phyloP scores from a whole-genome alignment of 1,284 basidiomycete species.

The Fomitiporia mediterranea region DNA sequence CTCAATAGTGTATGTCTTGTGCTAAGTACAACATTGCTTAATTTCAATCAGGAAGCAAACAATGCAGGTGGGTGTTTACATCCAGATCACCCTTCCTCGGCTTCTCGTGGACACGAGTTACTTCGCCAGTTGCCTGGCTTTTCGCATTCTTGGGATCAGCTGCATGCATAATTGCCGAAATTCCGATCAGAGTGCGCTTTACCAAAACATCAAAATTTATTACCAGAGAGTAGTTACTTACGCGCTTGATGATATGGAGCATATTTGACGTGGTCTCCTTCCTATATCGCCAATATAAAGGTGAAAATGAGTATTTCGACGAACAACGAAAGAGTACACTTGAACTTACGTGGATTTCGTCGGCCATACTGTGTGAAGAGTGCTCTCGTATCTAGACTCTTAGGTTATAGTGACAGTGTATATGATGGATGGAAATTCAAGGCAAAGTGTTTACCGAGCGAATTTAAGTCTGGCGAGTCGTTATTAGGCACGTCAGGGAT shows the following conservation, averaged over 20 bases:
- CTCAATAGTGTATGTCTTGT: conserved; percentile 17
- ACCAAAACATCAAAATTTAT: background rate
- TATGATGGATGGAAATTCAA: too few relatives aligned
- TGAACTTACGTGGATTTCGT: conserved; percentile 9
- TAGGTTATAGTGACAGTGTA: too few relatives aligned
- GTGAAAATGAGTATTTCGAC: too few relatives aligned
- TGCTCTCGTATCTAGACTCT: too few relatives aligned
- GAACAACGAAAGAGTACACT: too few relatives aligned
- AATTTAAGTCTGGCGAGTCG: too few relatives aligned
- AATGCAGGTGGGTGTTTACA: background rate
- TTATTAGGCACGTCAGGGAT: background rate
- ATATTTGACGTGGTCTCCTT: conserved; percentile 15
- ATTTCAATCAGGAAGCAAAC: background rate
- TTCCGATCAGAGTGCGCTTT: background rate
- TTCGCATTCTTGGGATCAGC: conserved; percentile 13
- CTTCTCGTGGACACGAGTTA: conserved; percentile 12
- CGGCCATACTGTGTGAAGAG: too few relatives aligned
- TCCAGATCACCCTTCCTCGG: conserved; percentile 16
- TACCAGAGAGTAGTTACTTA: background rate
- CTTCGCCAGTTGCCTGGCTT: conserved; percentile 16
- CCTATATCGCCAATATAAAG: too few relatives aligned
- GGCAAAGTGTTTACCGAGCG: too few relatives aligned
- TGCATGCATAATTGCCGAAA: too few relatives aligned
- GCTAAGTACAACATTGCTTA: background rate
- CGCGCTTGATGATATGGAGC: conserved; percentile 13